phyloP scores from a whole-genome alignment of 495 filamentous ascomycete species.

The Bacidia gigantensis region DNA sequence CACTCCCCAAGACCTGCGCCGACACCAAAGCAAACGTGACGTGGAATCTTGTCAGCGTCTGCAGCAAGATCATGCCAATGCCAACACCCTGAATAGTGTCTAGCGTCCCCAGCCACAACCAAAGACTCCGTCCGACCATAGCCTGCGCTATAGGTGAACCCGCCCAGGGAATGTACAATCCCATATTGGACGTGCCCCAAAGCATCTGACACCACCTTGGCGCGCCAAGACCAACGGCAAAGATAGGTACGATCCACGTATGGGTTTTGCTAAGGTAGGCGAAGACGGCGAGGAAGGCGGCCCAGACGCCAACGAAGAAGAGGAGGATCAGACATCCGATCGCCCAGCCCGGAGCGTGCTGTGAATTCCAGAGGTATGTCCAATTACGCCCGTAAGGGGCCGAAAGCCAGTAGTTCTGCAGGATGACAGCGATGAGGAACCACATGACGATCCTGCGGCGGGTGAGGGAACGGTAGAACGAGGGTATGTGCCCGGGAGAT shows the following conservation, averaged over 20 bases:
- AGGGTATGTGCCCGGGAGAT: conserved; percentile 51
- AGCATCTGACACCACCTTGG: conserved; percentile 55
- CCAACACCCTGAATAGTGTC: conserved; percentile 49
- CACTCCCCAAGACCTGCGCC: conserved; percentile 42
- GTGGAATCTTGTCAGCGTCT: conserved; percentile 48
- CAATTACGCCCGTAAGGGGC: conserved; percentile 49
- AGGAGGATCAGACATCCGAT: conserved; percentile 37
- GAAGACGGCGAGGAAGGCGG: conserved; percentile 33
- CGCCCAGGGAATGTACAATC: conserved; percentile 47
- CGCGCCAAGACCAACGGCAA: conserved; percentile 48
- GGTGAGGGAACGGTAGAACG: conserved; percentile 40
- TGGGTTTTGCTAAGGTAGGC: conserved; percentile 37
- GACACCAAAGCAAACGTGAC: conserved; percentile 39
- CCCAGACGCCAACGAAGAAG: conserved; percentile 50
- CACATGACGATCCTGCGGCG: conserved; percentile 45
- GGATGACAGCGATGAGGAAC: conserved; percentile 42
- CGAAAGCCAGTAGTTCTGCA: conserved; percentile 56
- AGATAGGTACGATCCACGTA: conserved; percentile 52
- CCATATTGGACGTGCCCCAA: conserved; percentile 45
- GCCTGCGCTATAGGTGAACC: conserved; percentile 35
- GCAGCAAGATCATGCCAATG: conserved; percentile 49
- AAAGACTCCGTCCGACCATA: conserved; percentile 39
- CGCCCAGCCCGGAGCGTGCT: conserved; percentile 38
- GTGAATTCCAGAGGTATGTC: conserved; percentile 42
- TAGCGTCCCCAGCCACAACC: conserved; percentile 53